Percentiles rank a stretch among this genome's conserved stretches.
phyloP scores from a whole-genome alignment of 768 basidiomycete genomes.

The Pulveroboletus frians region DNA sequence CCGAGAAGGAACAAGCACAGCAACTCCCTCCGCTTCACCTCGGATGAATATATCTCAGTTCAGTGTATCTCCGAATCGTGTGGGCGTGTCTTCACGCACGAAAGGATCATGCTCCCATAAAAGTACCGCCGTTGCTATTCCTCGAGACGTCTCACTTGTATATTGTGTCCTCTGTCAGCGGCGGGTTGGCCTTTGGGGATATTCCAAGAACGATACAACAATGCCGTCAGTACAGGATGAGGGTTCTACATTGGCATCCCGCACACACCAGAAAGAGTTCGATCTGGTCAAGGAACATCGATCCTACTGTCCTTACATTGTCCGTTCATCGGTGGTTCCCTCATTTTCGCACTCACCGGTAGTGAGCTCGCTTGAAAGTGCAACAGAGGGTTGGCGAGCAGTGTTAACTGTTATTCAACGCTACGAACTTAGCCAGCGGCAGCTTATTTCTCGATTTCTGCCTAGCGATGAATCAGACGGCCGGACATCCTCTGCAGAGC shows the following conservation, averaged over 20 bases:
- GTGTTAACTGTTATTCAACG: conserved; percentile 65
- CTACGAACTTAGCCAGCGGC: conserved; percentile 57
- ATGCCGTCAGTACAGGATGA: conserved; percentile 6
- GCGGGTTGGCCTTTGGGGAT: conserved; percentile 77
- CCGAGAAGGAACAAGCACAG: conserved; percentile 15
- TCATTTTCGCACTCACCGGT: conserved; percentile 37
- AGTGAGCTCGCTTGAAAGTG: conserved; percentile 22
- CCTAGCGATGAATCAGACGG: conserved; percentile 10
- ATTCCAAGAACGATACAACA: conserved; percentile 32
- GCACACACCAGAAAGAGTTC: conserved; percentile 43
- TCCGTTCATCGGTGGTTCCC: conserved; percentile 61
- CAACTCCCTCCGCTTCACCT: conserved; percentile 19
- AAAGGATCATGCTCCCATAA: conserved; percentile 4
- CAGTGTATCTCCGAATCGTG: conserved; percentile 12
- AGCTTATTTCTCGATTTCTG: conserved; percentile 35
- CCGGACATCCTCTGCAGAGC: conserved; percentile 35
- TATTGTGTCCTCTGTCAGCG: conserved; percentile 70
- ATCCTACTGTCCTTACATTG: conserved; percentile 81
- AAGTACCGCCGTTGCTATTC: neutral
- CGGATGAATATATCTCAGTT: conserved; percentile 20
- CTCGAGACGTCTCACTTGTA: conserved; percentile 48
- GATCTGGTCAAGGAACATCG: conserved; percentile 80
- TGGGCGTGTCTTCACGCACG: conserved; percentile 2
- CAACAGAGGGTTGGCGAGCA: conserved; percentile 75
- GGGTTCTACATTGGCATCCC: conserved; percentile 18